Evolutionary conservation across 2,329 filamentous ascomycete species (phyloP).

Genomic region (Colletotrichum aenigma): DNA sequence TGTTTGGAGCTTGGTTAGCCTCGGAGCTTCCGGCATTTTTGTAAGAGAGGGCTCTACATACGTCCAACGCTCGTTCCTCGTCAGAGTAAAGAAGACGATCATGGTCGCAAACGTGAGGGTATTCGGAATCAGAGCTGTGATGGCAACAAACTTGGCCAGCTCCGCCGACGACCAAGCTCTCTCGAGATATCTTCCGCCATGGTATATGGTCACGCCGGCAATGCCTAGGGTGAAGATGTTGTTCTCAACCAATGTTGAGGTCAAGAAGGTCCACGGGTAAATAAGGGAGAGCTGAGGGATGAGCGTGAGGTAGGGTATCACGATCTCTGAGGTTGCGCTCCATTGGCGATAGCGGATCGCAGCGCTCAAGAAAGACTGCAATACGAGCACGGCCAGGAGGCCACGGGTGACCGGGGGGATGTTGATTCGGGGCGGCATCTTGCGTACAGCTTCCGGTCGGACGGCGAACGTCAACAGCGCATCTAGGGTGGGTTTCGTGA

Average conservation of each 20-base stretch:
- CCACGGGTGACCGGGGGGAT: conserved; percentile 89
- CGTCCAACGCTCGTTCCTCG: conserved; percentile 70
- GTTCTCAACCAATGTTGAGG: conserved; percentile 87
- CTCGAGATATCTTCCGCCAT: conserved; percentile 94
- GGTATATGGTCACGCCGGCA: conserved; percentile 80
- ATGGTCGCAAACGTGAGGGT: conserved; percentile 74
- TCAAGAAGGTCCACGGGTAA: conserved; percentile 92
- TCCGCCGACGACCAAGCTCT: conserved; percentile 92
- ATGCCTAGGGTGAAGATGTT: conserved; percentile 87
- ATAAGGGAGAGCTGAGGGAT: conserved; percentile 82
- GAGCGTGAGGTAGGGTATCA: conserved; percentile 86
- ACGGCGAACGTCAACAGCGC: conserved; percentile 12
- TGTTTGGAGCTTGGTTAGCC: conserved; percentile 40
- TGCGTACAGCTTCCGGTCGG: conserved; percentile 27
- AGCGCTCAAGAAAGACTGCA: conserved; percentile 83
- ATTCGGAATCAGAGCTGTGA: conserved; percentile 83
- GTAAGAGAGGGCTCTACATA: conserved; percentile 45
- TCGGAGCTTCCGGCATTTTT: background rate
- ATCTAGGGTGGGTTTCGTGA: conserved; percentile 13
- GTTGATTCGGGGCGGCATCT: conserved; percentile 84
- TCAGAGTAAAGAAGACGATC: conserved; percentile 74
- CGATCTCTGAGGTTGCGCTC: conserved; percentile 65
- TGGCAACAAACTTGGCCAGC: conserved; percentile 86
- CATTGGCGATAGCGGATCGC: conserved; percentile 76
- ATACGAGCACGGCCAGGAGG: conserved; percentile 74